Conservation (phyloP, 2,329 filamentous ascomycete genomes). For the Beauveria bassiana region DNA sequence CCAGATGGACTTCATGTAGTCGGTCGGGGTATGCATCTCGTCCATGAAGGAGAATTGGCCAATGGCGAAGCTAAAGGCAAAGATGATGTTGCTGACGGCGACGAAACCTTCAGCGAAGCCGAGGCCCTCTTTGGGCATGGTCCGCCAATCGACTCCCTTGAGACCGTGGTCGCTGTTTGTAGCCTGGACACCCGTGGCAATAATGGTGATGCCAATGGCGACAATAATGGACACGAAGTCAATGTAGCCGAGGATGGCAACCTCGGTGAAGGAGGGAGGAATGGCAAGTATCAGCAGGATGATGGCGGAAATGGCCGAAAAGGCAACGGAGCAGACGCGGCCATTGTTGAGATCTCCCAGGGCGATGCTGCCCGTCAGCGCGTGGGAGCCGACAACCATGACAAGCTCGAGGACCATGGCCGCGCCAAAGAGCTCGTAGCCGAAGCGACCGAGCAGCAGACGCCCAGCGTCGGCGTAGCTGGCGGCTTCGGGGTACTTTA, state of each 20-base stretch:
- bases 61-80: conserved; percentile 48
- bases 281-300: conserved; percentile 30
- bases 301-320: conserved; percentile 30
- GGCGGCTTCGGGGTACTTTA: conserved; percentile 43
- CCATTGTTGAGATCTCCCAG: conserved; percentile 53
- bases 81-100: conserved; percentile 54
- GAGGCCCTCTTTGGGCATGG: conserved; percentile 30
- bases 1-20: conserved; percentile 41
- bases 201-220: conserved; percentile 55
- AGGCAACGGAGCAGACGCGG: conserved; percentile 30
- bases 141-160: conserved; percentile 20
- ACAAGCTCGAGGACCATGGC: conserved; percentile 53
- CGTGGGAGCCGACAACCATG: conserved; percentile 59
- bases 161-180: conserved; percentile 14
- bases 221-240: conserved; percentile 50
- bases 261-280: conserved; percentile 31
- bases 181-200: conserved; percentile 44
- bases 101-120: conserved; percentile 45
- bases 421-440: conserved; percentile 48
- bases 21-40: conserved; percentile 32
- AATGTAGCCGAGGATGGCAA: conserved; percentile 32
- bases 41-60: conserved; percentile 36
- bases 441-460: conserved; percentile 47
- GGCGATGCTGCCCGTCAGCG: conserved; percentile 57
- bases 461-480: conserved; percentile 57